Base-by-base conservation (phyloP, 768 basidiomycete genomes). In the Agrocybe praecox region DNA sequence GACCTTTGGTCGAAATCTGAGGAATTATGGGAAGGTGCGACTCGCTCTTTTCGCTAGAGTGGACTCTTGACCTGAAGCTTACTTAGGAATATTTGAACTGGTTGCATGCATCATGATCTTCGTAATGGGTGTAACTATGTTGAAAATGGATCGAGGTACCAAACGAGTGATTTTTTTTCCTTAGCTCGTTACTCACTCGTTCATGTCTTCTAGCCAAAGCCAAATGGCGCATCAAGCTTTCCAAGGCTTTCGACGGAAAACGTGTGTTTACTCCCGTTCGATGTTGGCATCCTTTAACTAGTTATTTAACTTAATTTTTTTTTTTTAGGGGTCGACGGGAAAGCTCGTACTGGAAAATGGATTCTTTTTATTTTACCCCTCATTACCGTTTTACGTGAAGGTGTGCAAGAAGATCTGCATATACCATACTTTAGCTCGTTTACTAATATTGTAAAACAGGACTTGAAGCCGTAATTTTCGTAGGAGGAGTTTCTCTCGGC, bases 191-290 rank as follows among this genome's bases (percentile, higher is more conserved):
- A 29, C 26, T 29, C 1, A 40, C 18, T 29, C n/a, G 15, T 44
- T 44, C 15, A 11, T 53, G 36, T 18, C 29, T 36, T 57, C 9
- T 46, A 80, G 90, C 96, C 11, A 91, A 94, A 69, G 82, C 89
- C n/a, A 94, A 92, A 72, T 99, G 96, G 96, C 84, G 92, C 62
- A 73, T 92, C 67, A 97, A 96, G 77, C 85, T 98, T 47, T 79
- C 86, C 54, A 78, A 76, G 12, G 90, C 95, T 0, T 97, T 98
- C 74, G 75, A 80, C 21, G 81, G 77, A 15, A 72, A 82, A 55
- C 61, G 88, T 86, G 58, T 36, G 80, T n/a, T 4, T 17, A 21
- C 1, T 46, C 19, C 5, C 26, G 4, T 29, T 29, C 26, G n/a
- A n/a, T 29, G 9, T 29, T 29, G 9, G 9, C 12, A 33, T 40